Base-by-base conservation (phyloP, 2,329 filamentous ascomycete species). In the Metarhizium guizhouense region DNA sequence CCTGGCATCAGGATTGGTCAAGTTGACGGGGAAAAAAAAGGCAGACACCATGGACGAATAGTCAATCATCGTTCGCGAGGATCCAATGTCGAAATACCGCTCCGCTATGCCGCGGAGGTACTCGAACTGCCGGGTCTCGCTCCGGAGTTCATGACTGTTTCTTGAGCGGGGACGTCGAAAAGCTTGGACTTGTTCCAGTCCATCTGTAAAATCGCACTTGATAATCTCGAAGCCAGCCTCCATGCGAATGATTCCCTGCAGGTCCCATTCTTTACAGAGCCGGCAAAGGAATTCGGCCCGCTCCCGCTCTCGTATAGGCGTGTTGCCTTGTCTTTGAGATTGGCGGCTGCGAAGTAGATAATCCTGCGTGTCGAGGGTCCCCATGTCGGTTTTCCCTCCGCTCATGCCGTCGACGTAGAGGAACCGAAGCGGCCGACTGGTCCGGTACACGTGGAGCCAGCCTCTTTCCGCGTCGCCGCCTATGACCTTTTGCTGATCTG, bases 181-280 rank as follows among this genome's bases (percentile, higher is more conserved):
- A 3, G 65, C 60, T 18, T 62, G 61, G 1, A 72, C 43, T 20
- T 68, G 59, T 40, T 66, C 63, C 13, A 76, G 61, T 0, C 70
- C 71, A 5, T 70, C 59, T 3, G 63, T 59, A 51, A 87, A 86
- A 45, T 80, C 69, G 62, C 83, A 86, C 16, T 83, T 68, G 54
- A 86, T 84, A 54, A 86, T 74, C 64, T 87, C 84, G 57, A 86
- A 85, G 0, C 84, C 83, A 7, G 75, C 76, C 62, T 87, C 83
- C 75, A 84, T 84, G 11, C 83, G 75, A 2, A 86, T 64, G 18
- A 86, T 72, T 0, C 80, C 81, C 57, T 85, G 77, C 16, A 86
- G 69, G 25, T 76, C 75, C 82, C 61, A 78, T 54, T 56, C 68
- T 59, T 43, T 66, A 16, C 76, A 74, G n/a, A 83, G 66, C 0